Base-by-base conservation (phyloP, 306 rosid species). In the Lathyrus oleraceus region DNA sequence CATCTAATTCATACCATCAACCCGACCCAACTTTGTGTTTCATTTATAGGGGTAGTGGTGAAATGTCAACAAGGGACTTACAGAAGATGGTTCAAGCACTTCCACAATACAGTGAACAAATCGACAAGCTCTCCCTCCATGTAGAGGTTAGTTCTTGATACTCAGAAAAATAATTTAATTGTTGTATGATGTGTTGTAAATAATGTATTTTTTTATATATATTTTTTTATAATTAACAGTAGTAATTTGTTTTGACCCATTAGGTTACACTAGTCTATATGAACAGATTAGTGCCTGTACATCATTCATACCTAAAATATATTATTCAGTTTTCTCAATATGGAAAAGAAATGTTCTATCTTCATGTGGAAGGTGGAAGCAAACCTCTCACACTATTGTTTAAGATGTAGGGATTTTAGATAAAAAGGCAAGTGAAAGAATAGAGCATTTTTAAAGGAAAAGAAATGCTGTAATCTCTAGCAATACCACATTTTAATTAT, bases 61-160 rank as follows among this genome's bases (percentile, higher is more conserved):
- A 94, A 78, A 78, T 94, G 79, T 90, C 99, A 2, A 94, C 99
- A 0, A 82, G 97, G 81, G 99, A 94, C 78, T 77, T 94, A 81
- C 99, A 94, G 70, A 88, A 84, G 95, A 94, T 94, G 96, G 99
- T 91, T 79, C 99, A 94, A 91, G 99, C 99, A 70, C 88, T 94
- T 88, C 99, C 97, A 39, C 99, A 94, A 74, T 90, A 94, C 77
- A 94, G 99, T 79, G 99, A 94, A 83, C 99, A 94, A 84, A 88
- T 94, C n/a, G 97, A 91, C 81, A 94, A 94, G 81, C 98, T 94
- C 71, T 94, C 98, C 68, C 90, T 94, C 73, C 98, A 94, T 69
- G 96, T 94, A 53, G 98, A 94, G 97, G 98, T 94, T 79, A 71
- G 98, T 76, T 53, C 64, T 13, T 40, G 60, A 61, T 54, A 51